Evolutionary conservation across 257 asterid species (phyloP).

Genomic region (Nicotiana sylvestris): DNA sequence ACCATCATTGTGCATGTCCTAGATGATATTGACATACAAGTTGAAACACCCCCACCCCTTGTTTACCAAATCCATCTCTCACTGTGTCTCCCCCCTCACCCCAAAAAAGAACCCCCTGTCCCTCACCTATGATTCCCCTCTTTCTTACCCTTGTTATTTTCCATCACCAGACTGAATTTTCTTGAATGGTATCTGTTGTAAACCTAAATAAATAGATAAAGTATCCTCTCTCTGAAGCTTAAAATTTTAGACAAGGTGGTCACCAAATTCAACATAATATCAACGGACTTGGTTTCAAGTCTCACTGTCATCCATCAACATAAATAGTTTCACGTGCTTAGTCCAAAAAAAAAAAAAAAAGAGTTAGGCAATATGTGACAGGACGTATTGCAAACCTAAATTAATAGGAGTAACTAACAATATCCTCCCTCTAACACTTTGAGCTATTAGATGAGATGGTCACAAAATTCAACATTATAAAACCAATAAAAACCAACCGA

Average conservation of each 20-base stretch:
- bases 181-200: background rate
- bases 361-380: background rate
- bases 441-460: slow-evolving; percentile 1
- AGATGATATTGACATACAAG: background rate
- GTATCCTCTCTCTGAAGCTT: background rate
- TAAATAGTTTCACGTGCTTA: background rate
- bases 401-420: background rate
- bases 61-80: background rate
- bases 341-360: background rate
- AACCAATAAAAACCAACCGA: background rate
- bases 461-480: background rate
- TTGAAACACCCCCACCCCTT: background rate
- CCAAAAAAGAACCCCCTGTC: background rate
- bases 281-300: background rate
- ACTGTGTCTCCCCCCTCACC: background rate
- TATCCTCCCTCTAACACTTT: background rate
- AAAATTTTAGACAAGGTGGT: background rate
- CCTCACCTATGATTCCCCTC: background rate
- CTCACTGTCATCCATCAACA: no score
- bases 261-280: background rate
- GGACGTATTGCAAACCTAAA: background rate
- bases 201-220: background rate
- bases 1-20: background rate
- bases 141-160: background rate
- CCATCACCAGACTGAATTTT: background rate